Evolutionary conservation across 2,329 filamentous ascomycete species (phyloP), one percentile per base, ranked within the genome.

Genomic region (Colletotrichum lentis): DNA sequence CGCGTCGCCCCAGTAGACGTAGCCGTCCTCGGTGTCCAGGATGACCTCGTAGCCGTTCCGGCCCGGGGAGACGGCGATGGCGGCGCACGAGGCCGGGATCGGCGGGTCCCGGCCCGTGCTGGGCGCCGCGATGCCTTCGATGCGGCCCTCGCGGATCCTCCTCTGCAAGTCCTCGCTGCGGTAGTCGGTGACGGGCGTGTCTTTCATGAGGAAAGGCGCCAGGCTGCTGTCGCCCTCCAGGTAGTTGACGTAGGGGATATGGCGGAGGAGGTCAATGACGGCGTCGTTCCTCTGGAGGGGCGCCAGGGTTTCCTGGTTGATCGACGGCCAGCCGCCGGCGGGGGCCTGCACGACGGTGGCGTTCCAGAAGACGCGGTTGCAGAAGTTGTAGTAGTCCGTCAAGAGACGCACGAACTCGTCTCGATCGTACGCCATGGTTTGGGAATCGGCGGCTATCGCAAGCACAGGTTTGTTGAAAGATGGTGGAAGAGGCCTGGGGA

Each of bases 311-410:
- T 72, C 54, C 3, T 56, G 53, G 56, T 41, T 69, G 65, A 71
- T 70, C 1, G 24, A 54, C 2, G 68, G 50, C 70, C 71, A 73
- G 47, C 71, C 70, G 5, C 47, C 57, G 16, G 57, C 7, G 24
- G 62, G 67, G 8, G 57, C 27, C n/a, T 59, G 58, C 49, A 4
- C 53, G n/a, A 63, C 54, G 46, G 61, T 66, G 22, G 43, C 27
- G 16, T 65, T 39, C 69, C 71, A 71, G 62, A 70, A 73, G 27
- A 57, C 39, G 46, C 69, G 70, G 47, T 57, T 53, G 27, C 67
- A 70, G 43, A 72, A 72, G 24, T 71, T 57, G 65, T 68, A 71
- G 56, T 70, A 70, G 64, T 70, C 71, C 39, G 69, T 70, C 35
- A 72, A 50, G n/a, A 69, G 69, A 58, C 68, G 65, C 49, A 70